phyloP scores from a whole-genome alignment of 2,329 filamentous ascomycete species.

The Zymoseptoria tritici region DNA sequence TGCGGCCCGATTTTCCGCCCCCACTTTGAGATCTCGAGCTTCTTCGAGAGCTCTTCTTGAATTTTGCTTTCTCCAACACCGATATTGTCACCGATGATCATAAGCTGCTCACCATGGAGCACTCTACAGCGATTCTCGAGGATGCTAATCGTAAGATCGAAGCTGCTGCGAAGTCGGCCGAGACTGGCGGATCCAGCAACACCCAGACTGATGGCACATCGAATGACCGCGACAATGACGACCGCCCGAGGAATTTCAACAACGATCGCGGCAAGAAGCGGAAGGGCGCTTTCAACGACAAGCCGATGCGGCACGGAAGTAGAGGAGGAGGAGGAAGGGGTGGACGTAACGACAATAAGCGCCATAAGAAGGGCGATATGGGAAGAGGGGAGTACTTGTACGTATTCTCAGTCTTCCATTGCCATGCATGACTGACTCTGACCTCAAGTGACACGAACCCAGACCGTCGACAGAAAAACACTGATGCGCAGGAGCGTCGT shows the following conservation, averaged over 20 bases:
- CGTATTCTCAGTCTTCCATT: conserved; percentile 23
- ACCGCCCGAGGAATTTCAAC: neutral
- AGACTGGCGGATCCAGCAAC: conserved; percentile 8
- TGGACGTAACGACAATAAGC: conserved; percentile 25
- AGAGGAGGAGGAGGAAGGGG: conserved; percentile 16
- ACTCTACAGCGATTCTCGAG: conserved; percentile 27
- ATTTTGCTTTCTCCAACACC: conserved; percentile 2
- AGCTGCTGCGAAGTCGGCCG: conserved; percentile 12
- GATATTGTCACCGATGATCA: conserved; percentile 10
- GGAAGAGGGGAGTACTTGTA: conserved; percentile 60
- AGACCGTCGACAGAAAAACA: conserved; percentile 42
- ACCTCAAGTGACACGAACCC: conserved; percentile 34
- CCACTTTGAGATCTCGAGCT: neutral
- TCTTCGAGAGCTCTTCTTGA: neutral
- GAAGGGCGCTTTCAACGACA: conserved; percentile 23
- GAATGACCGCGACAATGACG: conserved; percentile 9
- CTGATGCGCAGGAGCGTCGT: conserved; percentile 38
- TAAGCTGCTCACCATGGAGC: conserved; percentile 22
- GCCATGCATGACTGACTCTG: conserved; percentile 29
- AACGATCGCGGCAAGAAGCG: conserved; percentile 19
- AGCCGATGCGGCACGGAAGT: conserved; percentile 19
- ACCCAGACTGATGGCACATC: conserved; percentile 1
- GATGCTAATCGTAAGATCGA: conserved; percentile 21
- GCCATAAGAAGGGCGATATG: conserved; percentile 57
- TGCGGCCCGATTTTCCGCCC: neutral